phyloP scores from a whole-genome alignment of 2,329 filamentous ascomycete genomes.

The Aspergillus aculeatus region DNA sequence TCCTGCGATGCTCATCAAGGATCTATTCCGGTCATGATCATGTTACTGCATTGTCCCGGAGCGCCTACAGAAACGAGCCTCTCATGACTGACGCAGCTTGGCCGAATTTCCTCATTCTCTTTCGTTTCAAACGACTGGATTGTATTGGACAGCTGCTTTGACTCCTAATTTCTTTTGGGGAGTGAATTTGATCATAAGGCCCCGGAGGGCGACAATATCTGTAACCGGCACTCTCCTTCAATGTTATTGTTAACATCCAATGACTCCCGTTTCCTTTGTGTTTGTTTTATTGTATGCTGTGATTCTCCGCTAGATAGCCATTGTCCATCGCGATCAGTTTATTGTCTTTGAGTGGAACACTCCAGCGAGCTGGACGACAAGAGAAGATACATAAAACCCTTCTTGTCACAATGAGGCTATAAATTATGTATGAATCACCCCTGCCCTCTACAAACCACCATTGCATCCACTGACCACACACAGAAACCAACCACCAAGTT shows the following conservation, averaged over 20 bases:
- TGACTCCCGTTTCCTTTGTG: background rate
- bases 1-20: conserved; percentile 6
- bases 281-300: background rate
- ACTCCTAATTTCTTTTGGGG: conserved; percentile 2
- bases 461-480: conserved; percentile 5
- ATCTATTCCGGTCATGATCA: background rate
- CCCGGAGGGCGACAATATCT: conserved; percentile 2
- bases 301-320: background rate
- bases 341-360: background rate
- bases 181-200: background rate
- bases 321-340: background rate
- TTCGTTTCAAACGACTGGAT: conserved; percentile 11
- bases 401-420: conserved; percentile 10
- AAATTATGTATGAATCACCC: conserved; percentile 3
- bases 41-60: conserved; percentile 8
- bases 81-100: conserved; percentile 8
- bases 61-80: conserved; percentile 12
- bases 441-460: background rate
- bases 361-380: background rate
- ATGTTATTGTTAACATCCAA: background rate
- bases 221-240: background rate
- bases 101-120: conserved; percentile 4
- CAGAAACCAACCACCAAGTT: background rate
- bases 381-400: background rate
- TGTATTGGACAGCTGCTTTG: background rate